phyloP scores from a whole-genome alignment of 2,329 filamentous ascomycete genomes.

The Fusarium sp. region DNA sequence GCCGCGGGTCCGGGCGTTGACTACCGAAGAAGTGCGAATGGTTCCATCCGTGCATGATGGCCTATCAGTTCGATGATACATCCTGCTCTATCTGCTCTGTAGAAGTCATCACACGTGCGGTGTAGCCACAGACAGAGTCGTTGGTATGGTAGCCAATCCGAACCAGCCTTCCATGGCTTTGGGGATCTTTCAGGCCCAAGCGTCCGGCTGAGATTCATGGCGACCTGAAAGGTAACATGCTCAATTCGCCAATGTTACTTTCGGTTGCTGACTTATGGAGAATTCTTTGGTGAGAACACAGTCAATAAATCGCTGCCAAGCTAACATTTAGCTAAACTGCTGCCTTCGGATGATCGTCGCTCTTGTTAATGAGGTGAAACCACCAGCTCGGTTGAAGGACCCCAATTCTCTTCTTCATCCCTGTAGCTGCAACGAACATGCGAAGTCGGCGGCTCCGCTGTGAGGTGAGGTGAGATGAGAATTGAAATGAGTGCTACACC shows the following conservation, averaged over 20 bases:
- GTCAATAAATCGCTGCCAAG: slow-evolving; percentile 10
- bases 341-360: slow-evolving; percentile 33
- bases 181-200: slow-evolving; percentile 24
- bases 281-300: slow-evolving; percentile 19
- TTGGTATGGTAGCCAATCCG: slow-evolving; percentile 1
- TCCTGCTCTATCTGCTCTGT: background rate
- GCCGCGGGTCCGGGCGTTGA: slow-evolving; percentile 35
- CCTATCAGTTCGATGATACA: slow-evolving; percentile 3
- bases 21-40: slow-evolving; percentile 20
- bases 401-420: slow-evolving; percentile 18
- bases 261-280: slow-evolving; percentile 31
- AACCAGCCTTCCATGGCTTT: slow-evolving; percentile 9
- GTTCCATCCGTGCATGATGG: slow-evolving; percentile 14
- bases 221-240: slow-evolving; percentile 29
- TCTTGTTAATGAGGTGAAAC: slow-evolving; percentile 29
- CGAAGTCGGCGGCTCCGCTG: slow-evolving; percentile 18
- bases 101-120: slow-evolving; percentile 23
- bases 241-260: slow-evolving; percentile 27
- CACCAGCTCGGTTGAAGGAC: slow-evolving; percentile 32
- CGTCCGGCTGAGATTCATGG: slow-evolving; percentile 24
- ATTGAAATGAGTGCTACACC: slow-evolving; percentile 25
- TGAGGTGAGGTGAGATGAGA: slow-evolving; percentile 27
- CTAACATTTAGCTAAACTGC: slow-evolving; percentile 16
- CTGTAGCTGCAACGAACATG: slow-evolving; percentile 22
- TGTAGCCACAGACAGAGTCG: slow-evolving; percentile 15